Evolutionary conservation across 2,329 filamentous ascomycete genomes (phyloP), one percentile per base, ranked within the genome.

Genomic region (Talaromyces pinophilus): DNA sequence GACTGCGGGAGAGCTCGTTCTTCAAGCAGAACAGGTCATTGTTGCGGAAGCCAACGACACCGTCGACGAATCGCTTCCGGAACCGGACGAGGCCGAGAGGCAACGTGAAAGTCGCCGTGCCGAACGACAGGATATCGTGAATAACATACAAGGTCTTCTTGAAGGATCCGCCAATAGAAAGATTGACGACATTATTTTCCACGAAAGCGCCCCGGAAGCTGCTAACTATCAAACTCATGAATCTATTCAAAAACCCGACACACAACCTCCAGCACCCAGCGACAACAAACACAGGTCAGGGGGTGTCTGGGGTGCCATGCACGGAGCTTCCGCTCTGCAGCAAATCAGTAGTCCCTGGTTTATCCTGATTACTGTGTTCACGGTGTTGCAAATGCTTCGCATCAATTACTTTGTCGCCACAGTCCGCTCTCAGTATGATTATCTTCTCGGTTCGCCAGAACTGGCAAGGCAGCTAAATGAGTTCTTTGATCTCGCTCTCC

Each of bases 321-420:
- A 97, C 74, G 88, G 88, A 61, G 83, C 84, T 70, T 86, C 90
- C 0, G 90, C 91, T 0, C 73, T 83, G 25, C 80, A 92, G 72
- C 93, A 97, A 78, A 90, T 97, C 70, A 77, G 81, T 7, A 92
- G 90, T 2, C 90, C 90, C 0, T 97, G 92, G 92, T 97, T 95
- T 76, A 82, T 92, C 19, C 84, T 96, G 44, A 91, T 96, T 72
- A 91, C 91, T 5, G 78, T 92, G 22, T 94, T 96, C 76, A 96
- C 92, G 33, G 84, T 90, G 38, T 79, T 91, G 46, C 89, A 91
- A 76, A 91, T 91, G 88, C 89, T 88, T 1, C 85, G 90, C 35
- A 96, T 96, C 84, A 96, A 96, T 80, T 96, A 93, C 81, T 96
- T 96, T 75, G 92, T 97, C 63, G 92, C 93, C 3, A 96, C 93